A percentile compares a stretch with the other conserved stretches of the same genome.
phyloP scores from a whole-genome alignment of 176 grass and related monocot species.

The Oryza australiensis region DNA sequence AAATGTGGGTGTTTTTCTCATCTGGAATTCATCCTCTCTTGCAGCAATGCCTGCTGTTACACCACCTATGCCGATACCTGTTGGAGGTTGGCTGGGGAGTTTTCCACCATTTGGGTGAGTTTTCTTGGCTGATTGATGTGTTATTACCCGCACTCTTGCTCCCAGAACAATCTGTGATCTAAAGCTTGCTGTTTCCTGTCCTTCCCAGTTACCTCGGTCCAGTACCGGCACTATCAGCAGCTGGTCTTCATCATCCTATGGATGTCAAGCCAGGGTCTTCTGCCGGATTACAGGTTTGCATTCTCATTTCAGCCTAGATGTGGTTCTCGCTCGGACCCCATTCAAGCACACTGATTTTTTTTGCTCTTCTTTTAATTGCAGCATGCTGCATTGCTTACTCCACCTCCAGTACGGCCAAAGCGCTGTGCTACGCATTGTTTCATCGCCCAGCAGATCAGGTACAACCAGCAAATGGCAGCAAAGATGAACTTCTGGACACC shows the following conservation, averaged over 20 bases:
- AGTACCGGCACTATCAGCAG: conserved; percentile 65
- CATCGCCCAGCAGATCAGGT: conserved; percentile 73
- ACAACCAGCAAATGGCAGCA: conserved; percentile 58
- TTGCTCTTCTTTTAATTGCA: conserved; percentile 41
- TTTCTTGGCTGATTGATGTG: conserved; percentile 6
- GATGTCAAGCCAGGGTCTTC: conserved; percentile 61
- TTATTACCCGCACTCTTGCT: not conserved
- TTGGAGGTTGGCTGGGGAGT: conserved; percentile 71
- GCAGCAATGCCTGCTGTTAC: conserved; percentile 57
- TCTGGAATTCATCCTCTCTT: not conserved
- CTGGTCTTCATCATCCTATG: conserved; percentile 69
- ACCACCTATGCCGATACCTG: conserved; percentile 68
- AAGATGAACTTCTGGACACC: conserved; percentile 86
- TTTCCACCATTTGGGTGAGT: conserved; percentile 84
- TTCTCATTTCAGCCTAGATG: not conserved
- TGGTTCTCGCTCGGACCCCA: not conserved
- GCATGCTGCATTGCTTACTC: conserved; percentile 53
- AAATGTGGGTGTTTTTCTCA: not conserved
- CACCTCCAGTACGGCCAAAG: conserved; percentile 56
- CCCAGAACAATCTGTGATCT: conserved; percentile 29
- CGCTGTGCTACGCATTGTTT: conserved; percentile 86
- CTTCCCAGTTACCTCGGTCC: conserved; percentile 72
- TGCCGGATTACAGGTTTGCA: conserved; percentile 60
- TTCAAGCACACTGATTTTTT: conserved; percentile 6
- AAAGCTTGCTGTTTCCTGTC: conserved; percentile 20